These are phyloP conservation scores for Amanita muscaria DNA, from an alignment of 768 basidiomycete species.

Conservation along the genomic window DNA sequence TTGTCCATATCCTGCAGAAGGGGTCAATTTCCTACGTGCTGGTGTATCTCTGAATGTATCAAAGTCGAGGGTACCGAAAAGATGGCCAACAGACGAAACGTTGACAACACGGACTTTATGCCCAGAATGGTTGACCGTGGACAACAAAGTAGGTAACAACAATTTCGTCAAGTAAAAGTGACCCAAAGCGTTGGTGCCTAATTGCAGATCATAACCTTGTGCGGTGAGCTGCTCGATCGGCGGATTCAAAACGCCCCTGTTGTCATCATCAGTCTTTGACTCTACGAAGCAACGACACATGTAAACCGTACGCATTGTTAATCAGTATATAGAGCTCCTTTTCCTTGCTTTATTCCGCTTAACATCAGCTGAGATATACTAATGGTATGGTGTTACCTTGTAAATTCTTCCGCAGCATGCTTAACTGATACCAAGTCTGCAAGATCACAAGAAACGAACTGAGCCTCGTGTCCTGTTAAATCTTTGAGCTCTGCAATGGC, in stretches of 20 bases:
- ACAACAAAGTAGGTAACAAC: too few relatives aligned
- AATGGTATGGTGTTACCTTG: constrained; percentile 19
- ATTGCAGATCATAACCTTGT: constrained; percentile 48
- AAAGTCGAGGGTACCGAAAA: too few relatives aligned
- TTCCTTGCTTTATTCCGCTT: constrained; percentile 24
- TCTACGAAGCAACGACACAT: neutral
- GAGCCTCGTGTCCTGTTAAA: constrained; percentile 36
- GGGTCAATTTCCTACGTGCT: too few relatives aligned
- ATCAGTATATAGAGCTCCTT: constrained; percentile 29
- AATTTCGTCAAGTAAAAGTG: too few relatives aligned
- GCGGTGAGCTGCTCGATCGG: constrained; percentile 34
- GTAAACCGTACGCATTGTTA: constrained; percentile 27
- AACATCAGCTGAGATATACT: neutral
- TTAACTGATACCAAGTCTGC: constrained; percentile 32
- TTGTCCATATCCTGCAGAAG: too few relatives aligned
- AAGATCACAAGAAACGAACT: constrained; percentile 36
- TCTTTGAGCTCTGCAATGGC: constrained; percentile 48
- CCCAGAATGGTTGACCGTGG: too few relatives aligned
- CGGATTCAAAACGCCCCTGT: constrained; percentile 40
- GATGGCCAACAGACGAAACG: too few relatives aligned
- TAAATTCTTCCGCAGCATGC: constrained; percentile 32
- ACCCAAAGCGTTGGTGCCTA: too few relatives aligned
- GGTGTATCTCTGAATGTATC: too few relatives aligned
- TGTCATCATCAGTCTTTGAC: too few relatives aligned
- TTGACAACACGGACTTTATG: too few relatives aligned